Base-by-base conservation (phyloP, 1,139 yeast genomes). In the Kodamaea arcana region DNA sequence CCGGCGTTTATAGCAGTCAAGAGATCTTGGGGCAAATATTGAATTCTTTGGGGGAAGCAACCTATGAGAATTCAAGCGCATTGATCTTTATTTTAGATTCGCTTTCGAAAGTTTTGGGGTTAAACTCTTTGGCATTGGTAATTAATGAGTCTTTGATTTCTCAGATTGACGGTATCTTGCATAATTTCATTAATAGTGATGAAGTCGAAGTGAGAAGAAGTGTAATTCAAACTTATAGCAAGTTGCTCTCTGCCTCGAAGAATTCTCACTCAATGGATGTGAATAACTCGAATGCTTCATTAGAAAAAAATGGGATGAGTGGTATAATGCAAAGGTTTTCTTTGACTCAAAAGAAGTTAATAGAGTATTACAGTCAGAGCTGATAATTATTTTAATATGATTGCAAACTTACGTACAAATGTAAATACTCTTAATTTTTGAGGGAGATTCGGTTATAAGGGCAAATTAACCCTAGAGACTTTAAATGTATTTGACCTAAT, bases 221-320 rank as follows among this genome's bases (percentile, higher is more conserved):
- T 15, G 67, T 68, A 1, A 59, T 69, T 10, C 57, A 69, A 31
- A 58, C 61, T n/a, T 74, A 69, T 40, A 69, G 75, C 4, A 56
- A 51, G 31, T 38, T 67, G 30, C 37, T 62, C 30, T 54, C 48
- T 30, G 54, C 59, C 3, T 45, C 51, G 1, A 41, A 48, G 33
- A 18, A 30, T 16, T 25, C 38, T 9, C 34, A 34, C 30, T 16
- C 42, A 0, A 32, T 23, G 11, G 47, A 41, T 12, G 21, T 27
- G 11, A 36, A 32, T 16, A 35, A 36, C 6, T 26, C 35, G 4
- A 37, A 39, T 2, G 33, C 30, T 3, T 13, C 37, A n/a, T 36
- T 36, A 11, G 47, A 44, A 10, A 42, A 40, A 12, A 47, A 45
- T 21, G 41, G 47, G 0, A 56, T 58, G 44, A 46, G 44, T 24